Base-by-base conservation (phyloP, 108 stramenopile species). In the Nannochloropsis gaditana region DNA sequence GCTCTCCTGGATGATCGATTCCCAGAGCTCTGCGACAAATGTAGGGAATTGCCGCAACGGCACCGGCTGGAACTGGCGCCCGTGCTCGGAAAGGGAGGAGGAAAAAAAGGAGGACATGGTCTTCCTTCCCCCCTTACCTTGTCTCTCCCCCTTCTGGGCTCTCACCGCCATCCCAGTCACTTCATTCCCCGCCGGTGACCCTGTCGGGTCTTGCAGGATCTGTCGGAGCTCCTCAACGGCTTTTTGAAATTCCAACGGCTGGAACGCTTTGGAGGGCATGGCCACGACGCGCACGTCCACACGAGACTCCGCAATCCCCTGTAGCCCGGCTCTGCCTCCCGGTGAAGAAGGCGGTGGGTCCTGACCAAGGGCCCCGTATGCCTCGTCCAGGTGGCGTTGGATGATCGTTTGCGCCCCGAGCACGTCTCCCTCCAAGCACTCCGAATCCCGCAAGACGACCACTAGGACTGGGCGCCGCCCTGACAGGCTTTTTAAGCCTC, bases 361-460 rank as follows among this genome's bases (percentile, higher is more conserved):
- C 19, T 73, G 6, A 4, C 59, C 59, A 4, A 73, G 59, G n/a
- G 59, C 59, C 15, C 19, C 59, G 6, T 73, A 73, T n/a, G 59
- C 59, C 59, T 73, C 59, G 2, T 73, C 59, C 4, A 73, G 59
- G 59, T n/a, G n/a, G 59, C 59, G 59, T n/a, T 15, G 15, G 59
- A 73, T n/a, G 6, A 73, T 73, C 19, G 19, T n/a, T 2, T 2
- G 5, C 19, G 59, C 59, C 59, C 59, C 59, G 2, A n/a, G 19
- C 59, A n/a, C 59, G 6, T 73, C 59, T 73, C 59, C 59, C 4
- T 73, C 59, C 59, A 73, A n/a, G 19, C n/a, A n/a, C 59, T 73
- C 59, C 8, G 59, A 73, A n/a, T 73, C 59, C 59, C 59, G 15
- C 59, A 73, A 73, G 59, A 73, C 59, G 19, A 73, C 59, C 59